These are phyloP conservation scores for Pistacia atlantica DNA, from an alignment of 345 rosid genomes.

Conservation along the genomic window DNA sequence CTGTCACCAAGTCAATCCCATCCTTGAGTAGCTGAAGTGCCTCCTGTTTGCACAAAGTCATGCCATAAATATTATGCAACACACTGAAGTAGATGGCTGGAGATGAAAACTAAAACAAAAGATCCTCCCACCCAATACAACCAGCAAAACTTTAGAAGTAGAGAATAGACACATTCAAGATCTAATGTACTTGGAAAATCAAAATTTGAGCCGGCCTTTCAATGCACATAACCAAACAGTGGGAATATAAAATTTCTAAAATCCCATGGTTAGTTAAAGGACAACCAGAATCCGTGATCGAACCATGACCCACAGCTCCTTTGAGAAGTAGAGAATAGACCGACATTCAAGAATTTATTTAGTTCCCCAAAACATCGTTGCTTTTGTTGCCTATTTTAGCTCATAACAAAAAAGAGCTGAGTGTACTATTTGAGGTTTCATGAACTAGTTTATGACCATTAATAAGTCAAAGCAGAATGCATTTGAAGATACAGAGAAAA, in stretches of 20 bases:
- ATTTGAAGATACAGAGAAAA: background rate
- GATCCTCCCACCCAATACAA: background rate
- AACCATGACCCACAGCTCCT: background rate
- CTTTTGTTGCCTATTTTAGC: background rate
- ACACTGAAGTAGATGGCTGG: background rate
- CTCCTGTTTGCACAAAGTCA: slow-evolving; percentile 57
- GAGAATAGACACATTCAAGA: slow-evolving; percentile 10
- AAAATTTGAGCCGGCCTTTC: background rate
- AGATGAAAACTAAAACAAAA: slow-evolving; percentile 3
- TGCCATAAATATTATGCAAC: background rate
- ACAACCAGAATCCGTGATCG: background rate
- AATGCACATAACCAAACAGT: background rate
- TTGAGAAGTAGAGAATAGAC: slow-evolving; percentile 7
- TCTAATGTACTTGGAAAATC: background rate
- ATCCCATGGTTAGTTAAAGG: background rate
- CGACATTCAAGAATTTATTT: background rate
- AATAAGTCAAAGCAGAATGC: background rate
- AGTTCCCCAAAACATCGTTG: background rate
- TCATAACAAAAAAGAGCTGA: background rate
- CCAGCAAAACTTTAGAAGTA: background rate
- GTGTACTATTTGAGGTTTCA: background rate
- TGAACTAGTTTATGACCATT: background rate
- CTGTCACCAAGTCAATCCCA: slow-evolving; percentile 91
- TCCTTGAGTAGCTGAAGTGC: slow-evolving; percentile 87
- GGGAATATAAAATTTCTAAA: background rate